These are phyloP conservation scores for Cercophora scortea DNA, from an alignment of 495 filamentous ascomycete species.

Conservation along the genomic window DNA sequence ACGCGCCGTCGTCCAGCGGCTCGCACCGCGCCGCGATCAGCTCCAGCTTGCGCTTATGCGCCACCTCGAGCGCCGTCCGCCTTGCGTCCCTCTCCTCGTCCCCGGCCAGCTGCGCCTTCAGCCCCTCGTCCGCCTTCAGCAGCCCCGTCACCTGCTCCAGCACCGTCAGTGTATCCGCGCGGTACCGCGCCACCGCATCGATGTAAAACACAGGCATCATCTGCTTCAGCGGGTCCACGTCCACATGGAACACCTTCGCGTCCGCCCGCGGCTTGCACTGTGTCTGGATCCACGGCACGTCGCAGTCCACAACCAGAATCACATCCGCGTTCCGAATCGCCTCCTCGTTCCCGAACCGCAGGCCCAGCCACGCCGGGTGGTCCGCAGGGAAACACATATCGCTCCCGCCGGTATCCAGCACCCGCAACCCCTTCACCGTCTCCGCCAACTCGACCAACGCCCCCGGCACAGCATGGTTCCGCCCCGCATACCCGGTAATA, in stretches of 20 bases:
- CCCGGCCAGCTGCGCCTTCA: constrained; percentile 38
- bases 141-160: constrained; percentile 61
- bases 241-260: constrained; percentile 72
- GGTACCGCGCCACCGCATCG: constrained; percentile 63
- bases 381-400: constrained; percentile 94
- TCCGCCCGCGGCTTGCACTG: constrained; percentile 50
- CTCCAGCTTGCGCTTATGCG: constrained; percentile 53
- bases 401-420: constrained; percentile 82
- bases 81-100: constrained; percentile 34
- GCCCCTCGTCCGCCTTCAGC: constrained; percentile 40
- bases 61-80: constrained; percentile 49
- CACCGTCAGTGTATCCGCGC: constrained; percentile 62
- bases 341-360: constrained; percentile 71
- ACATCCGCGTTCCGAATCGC: constrained; percentile 69
- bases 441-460: constrained; percentile 74
- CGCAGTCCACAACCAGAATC: constrained; percentile 82
- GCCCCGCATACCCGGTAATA: constrained; percentile 76
- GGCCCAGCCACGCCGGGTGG: constrained; percentile 61
- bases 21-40: constrained; percentile 49
- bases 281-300: constrained; percentile 60
- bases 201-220: constrained; percentile 83
- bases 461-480: constrained; percentile 59
- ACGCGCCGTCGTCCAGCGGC: constrained; percentile 53
- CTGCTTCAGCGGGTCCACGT: constrained; percentile 80
- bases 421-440: constrained; percentile 67